phyloP scores from a whole-genome alignment of 75 land plant species.

The Pinus albicaulis region DNA sequence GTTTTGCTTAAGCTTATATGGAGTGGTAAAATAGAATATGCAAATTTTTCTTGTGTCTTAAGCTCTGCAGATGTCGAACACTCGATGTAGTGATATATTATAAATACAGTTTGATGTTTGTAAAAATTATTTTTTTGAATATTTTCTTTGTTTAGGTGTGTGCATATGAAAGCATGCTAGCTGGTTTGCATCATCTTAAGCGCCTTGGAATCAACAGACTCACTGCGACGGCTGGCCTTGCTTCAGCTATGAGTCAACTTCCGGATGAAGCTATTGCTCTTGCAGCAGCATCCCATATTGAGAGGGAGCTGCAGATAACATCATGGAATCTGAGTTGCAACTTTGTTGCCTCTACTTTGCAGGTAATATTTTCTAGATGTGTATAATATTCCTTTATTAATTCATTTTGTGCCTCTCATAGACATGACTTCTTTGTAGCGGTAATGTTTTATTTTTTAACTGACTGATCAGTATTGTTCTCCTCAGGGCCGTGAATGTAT shows the following conservation, averaged over 20 bases:
- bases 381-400: neutral
- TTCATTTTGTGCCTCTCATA: neutral
- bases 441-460: neutral
- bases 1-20: too few relatives aligned
- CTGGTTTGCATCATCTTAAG: conserved; percentile 88
- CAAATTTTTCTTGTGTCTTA: too few relatives aligned
- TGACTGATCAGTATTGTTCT: neutral
- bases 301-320: conserved; percentile 94
- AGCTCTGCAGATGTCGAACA: too few relatives aligned
- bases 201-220: conserved; percentile 81
- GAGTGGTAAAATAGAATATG: too few relatives aligned
- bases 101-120: too few relatives aligned
- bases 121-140: neutral
- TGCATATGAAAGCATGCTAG: conserved; percentile 98
- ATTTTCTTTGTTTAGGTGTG: conserved; percentile 61
- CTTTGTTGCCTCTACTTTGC: conserved; percentile 88
- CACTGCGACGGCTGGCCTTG: conserved; percentile 67
- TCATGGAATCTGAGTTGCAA: conserved; percentile 96
- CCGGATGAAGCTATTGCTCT: conserved; percentile 94
- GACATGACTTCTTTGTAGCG: too few relatives aligned
- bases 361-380: conserved; percentile 40
- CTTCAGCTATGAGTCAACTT: conserved; percentile 92
- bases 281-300: conserved; percentile 98
- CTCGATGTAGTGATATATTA: too few relatives aligned
- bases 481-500: conserved; percentile 82